Evolutionary conservation across 176 grass and related monocot genomes (phyloP), one percentile per base, ranked within the genome.

Genomic region (Ensete glaucum): DNA sequence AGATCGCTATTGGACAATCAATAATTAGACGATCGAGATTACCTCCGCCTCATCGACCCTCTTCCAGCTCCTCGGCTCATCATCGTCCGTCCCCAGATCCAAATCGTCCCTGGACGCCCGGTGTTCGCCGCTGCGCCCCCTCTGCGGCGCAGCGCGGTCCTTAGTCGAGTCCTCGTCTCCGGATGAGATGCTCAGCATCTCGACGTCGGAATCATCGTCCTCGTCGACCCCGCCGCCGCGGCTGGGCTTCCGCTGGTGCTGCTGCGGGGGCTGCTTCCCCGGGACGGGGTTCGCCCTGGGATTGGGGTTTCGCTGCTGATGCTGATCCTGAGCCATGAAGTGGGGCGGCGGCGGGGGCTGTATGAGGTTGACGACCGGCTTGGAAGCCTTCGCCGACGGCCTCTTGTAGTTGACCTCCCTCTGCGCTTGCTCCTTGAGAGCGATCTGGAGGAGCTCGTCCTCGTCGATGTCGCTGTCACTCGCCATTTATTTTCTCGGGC

Each of bases 361-460:
- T 43, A 99, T 81, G 78, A 99, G 86, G 84, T 99, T 99, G 72
- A 99, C 95, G 57, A 99, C 86, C 51, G 90, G 95, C 88, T 90
- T 97, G 29, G 77, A 76, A 12, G 84, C 81, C 63, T 62, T 82
- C 11, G 82, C 67, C 43, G 34, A 62, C 24, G 86, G 94, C 68
- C 85, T 89, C 88, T 93, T 86, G 86, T 98, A 92, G 88, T 80
- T 93, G 64, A 98, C 83, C 79, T 98, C 90, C 52, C 94, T 80
- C 77, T 87, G 82, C 29, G 90, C 90, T 68, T 98, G 94, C 86
- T 98, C 94, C 88, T 84, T 89, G 66, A 98, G 81, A 11, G 94
- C 94, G 49, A 93, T 98, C 86, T 98, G 94, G 77, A 98, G 94
- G 79, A 96, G 93, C 81, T 92, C 89, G 80, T 96, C 93, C 83